Conservation (phyloP, 2,329 filamentous ascomycete genomes). For the Macrophomina phaseolina region DNA sequence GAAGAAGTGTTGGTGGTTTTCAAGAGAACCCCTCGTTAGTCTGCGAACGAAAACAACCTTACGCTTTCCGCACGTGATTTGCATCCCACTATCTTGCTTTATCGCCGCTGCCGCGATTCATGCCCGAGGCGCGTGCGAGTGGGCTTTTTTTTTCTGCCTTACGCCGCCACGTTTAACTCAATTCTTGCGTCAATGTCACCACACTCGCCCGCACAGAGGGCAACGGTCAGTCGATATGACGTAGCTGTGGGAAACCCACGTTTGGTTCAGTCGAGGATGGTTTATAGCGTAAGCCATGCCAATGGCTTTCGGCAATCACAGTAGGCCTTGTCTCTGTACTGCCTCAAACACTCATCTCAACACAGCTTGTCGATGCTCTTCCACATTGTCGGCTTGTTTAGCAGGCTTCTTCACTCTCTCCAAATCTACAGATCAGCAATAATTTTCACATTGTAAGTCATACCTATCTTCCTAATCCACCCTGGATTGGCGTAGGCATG, state of each 20-base stretch:
- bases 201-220: not conserved
- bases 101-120: slow-evolving; percentile 18
- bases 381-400: too few relatives aligned
- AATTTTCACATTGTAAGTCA: not conserved
- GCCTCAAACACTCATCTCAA: too few relatives aligned
- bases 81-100: slow-evolving; percentile 5
- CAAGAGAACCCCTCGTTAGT: slow-evolving; percentile 21
- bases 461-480: slow-evolving; percentile 1
- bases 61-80: slow-evolving; percentile 4
- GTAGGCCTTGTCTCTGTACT: too few relatives aligned
- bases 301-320: too few relatives aligned
- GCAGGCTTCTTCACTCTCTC: not conserved
- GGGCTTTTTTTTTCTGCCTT: slow-evolving; percentile 8
- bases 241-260: not conserved
- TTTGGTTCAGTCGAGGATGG: not conserved
- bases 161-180: not conserved
- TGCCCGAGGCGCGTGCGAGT: slow-evolving; percentile 14
- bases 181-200: not conserved
- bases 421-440: not conserved
- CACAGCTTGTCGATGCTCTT: too few relatives aligned
- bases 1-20: slow-evolving; percentile 23
- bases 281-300: not conserved
- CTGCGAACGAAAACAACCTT: slow-evolving; percentile 25
- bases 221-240: not conserved
- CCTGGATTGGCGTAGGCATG: not conserved